These are phyloP conservation scores for Alternaria rosae DNA, from an alignment of 2,329 filamentous ascomycete species.

Conservation along the genomic window DNA sequence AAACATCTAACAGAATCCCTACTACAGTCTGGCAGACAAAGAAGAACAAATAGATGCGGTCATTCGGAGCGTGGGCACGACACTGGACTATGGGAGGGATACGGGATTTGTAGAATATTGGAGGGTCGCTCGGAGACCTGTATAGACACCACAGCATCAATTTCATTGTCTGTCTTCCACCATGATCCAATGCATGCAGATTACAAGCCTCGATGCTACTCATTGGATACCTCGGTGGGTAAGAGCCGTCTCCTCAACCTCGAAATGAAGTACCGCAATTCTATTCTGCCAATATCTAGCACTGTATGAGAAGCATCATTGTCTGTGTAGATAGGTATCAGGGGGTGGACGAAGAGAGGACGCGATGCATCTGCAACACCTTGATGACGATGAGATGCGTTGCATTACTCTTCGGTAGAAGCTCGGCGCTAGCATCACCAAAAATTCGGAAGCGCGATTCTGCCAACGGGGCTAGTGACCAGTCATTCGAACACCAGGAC, in stretches of 20 bases:
- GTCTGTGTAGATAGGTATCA: not conserved
- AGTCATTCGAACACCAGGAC: slow-evolving; percentile 6
- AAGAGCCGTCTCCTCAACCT: not conserved
- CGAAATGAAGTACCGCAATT: not conserved
- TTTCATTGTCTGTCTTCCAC: slow-evolving; percentile 42
- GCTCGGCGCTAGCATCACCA: slow-evolving; percentile 31
- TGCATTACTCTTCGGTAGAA: slow-evolving; percentile 29
- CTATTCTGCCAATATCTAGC: too few relatives aligned
- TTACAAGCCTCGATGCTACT: slow-evolving; percentile 1
- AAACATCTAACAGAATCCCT: slow-evolving; percentile 26
- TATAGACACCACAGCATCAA: slow-evolving; percentile 47
- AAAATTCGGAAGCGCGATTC: slow-evolving; percentile 16
- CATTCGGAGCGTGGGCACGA: slow-evolving; percentile 17
- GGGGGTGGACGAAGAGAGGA: not conserved
- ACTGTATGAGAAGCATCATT: not conserved
- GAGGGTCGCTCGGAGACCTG: slow-evolving; percentile 37
- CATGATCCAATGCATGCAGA: not conserved
- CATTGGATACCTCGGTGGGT: slow-evolving; percentile 2
- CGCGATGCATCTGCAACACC: not conserved
- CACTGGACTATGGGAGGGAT: slow-evolving; percentile 24
- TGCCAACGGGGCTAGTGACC: not conserved
- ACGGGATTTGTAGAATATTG: slow-evolving; percentile 44
- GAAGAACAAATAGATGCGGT: slow-evolving; percentile 61
- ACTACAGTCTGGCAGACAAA: slow-evolving; percentile 70
- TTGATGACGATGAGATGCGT: slow-evolving; percentile 11